Conservation (phyloP, 2,329 filamentous ascomycete genomes). For the Pseudopyricularia javanii region DNA sequence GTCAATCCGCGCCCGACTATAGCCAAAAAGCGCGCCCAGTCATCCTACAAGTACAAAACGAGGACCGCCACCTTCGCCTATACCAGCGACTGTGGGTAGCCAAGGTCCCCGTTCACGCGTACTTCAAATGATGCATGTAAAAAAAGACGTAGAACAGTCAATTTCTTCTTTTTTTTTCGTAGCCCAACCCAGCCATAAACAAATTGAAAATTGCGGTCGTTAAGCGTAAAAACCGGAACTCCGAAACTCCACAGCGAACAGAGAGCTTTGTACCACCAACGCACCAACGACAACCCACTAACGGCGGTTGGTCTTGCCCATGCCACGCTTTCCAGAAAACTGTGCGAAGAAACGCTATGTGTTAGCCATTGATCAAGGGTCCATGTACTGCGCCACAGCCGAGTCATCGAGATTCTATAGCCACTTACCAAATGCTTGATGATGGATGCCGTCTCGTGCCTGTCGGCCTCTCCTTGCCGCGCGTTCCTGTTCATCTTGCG, state of each 20-base stretch:
- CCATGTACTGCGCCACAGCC: background rate
- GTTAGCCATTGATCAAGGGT: background rate
- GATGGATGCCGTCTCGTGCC: constrained; percentile 70
- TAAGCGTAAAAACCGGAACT: background rate
- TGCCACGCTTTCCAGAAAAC: constrained; percentile 84
- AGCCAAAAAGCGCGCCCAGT: too few relatives aligned
- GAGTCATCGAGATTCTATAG: background rate
- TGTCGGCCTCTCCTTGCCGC: constrained; percentile 89
- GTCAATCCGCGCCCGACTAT: too few relatives aligned
- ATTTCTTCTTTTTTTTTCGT: too few relatives aligned
- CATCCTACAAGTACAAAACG: too few relatives aligned
- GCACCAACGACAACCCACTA: constrained; percentile 22
- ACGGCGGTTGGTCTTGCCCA: constrained; percentile 74
- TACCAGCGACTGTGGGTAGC: too few relatives aligned
- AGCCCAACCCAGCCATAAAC: background rate
- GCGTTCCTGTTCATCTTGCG: constrained; percentile 99
- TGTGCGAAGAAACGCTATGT: constrained; percentile 19
- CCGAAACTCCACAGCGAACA: background rate
- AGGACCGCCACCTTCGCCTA: too few relatives aligned
- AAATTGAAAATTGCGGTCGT: background rate
- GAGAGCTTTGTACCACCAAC: background rate
- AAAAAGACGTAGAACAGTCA: too few relatives aligned
- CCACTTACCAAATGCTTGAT: constrained; percentile 80
- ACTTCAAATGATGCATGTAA: too few relatives aligned
- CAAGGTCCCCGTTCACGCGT: too few relatives aligned